Conservation (phyloP, 148 eudicot genomes). For the Rhododendron griersonianum region DNA sequence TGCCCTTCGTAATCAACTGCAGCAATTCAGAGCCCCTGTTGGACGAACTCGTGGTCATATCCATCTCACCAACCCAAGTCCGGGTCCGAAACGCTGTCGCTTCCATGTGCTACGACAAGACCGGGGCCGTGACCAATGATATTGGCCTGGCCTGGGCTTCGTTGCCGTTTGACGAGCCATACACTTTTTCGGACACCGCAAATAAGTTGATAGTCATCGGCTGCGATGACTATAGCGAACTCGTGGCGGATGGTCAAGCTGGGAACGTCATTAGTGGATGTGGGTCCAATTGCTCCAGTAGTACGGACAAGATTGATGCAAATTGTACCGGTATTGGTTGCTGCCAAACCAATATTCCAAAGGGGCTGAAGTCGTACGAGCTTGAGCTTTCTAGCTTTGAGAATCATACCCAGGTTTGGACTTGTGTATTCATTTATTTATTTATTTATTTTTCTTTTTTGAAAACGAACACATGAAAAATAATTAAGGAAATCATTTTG, state of each 20-base stretch:
- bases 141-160: background rate
- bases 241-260: background rate
- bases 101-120: slow-evolving; percentile 12
- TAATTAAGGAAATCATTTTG: too few species aligned
- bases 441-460: too few species aligned
- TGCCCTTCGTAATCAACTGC: too few species aligned
- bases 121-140: background rate
- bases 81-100: slow-evolving; percentile 13
- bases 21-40: slow-evolving; percentile 28
- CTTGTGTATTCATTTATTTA: too few species aligned
- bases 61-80: slow-evolving; percentile 17
- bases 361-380: background rate
- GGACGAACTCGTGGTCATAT: slow-evolving; percentile 5
- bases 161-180: background rate
- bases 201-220: slow-evolving; percentile 44
- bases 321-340: slow-evolving; percentile 30
- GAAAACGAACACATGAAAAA: too few species aligned
- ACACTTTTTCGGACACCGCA: slow-evolving; percentile 19
- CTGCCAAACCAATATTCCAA: slow-evolving; percentile 21
- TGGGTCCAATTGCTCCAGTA: slow-evolving; percentile 9
- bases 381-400: too few species aligned
- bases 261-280: slow-evolving; percentile 19
- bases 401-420: too few species aligned
- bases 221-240: slow-evolving; percentile 25
- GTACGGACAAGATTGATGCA: slow-evolving; percentile 11